Evolutionary conservation across 768 basidiomycete species (phyloP), one percentile per base, ranked within the genome.

Genomic region (Plicaturopsis crispa): DNA sequence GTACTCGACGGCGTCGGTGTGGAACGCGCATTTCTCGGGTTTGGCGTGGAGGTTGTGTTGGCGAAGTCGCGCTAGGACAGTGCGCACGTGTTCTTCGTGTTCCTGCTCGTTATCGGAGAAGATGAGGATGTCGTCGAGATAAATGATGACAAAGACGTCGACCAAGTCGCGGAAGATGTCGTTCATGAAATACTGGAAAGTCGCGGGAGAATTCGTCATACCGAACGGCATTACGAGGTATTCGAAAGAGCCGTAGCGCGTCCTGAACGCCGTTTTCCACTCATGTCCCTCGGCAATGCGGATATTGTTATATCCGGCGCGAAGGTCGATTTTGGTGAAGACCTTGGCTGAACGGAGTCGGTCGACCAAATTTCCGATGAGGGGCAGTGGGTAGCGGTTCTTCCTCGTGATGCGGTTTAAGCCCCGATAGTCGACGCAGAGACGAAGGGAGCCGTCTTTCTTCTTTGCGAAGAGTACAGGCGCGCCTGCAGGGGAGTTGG

Each of bases 61-160:
- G n/a, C 31, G 24, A 1, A 62, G 42, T 0, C 38, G 35, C 17
- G 47, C 33, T 3, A 63, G 41, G 2, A 62, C 50, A 18, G 42
- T 24, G 1, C 32, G 20, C 0, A 51, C 47, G 5, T 48, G 23
- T 23, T 38, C 1, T 0, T 42, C 21, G 23, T 60, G 61, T 24
- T 54, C 26, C 3, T 51, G 44, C 0, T 48, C 6, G 33, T 40
- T 47, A 1, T 55, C 38, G 1, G 63, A 59, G 47, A 54, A 68
- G 38, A 72, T 59, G 0, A 71, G 56, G 17, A 68, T 63, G 40
- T 69, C 56, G 36, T 70, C 64, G 13, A 69, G 40, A 40, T 70
- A 72, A 0, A 70, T 58, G 4, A 69, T 49, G 2, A 66, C 51
- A 12, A 34, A 23, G 1, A 46, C 32, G 40, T 61, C 57, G 10